phyloP scores from a whole-genome alignment of 768 basidiomycete genomes.

The Arthromyces matolae region DNA sequence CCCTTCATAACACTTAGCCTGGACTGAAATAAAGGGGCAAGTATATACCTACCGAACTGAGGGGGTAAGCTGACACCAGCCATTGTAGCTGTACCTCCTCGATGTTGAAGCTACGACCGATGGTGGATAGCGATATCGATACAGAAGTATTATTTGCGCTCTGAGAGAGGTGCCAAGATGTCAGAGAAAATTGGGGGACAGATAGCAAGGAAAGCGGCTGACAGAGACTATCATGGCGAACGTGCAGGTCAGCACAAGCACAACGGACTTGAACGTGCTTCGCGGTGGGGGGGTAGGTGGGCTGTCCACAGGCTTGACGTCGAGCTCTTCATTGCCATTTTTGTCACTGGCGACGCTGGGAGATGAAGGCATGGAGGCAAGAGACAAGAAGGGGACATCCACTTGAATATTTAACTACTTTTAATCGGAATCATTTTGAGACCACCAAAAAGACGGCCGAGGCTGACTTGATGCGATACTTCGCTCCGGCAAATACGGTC shows the following conservation, averaged over 20 bases:
- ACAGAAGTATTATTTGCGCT: conserved; percentile 43
- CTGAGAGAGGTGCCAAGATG: conserved; percentile 23
- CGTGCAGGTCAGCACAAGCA: conserved; percentile 24
- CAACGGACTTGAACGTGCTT: conserved; percentile 19
- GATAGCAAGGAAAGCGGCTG: not conserved
- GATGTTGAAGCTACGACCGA: conserved; percentile 47
- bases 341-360: conserved; percentile 9
- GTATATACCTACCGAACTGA: conserved; percentile 63
- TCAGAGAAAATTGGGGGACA: not conserved
- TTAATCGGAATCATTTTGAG: not conserved
- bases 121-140: conserved; percentile 49
- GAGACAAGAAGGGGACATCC: conserved; percentile 1
- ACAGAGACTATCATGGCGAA: conserved; percentile 26
- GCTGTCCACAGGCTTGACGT: not conserved
- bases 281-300: conserved; percentile 3
- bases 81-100: conserved; percentile 56
- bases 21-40: not conserved
- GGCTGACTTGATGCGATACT: conserved; percentile 9
- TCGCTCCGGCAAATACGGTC: too few species aligned
- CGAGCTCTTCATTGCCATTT: conserved; percentile 2
- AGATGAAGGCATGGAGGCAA: conserved; percentile 8
- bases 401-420: not conserved
- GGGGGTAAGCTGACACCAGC: conserved; percentile 62
- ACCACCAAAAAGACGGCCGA: too few species aligned
- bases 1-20: conserved; percentile 39